These are phyloP conservation scores for Cylindrotheca closterium DNA, from an alignment of 108 stramenopile species.

Conservation along the genomic window DNA sequence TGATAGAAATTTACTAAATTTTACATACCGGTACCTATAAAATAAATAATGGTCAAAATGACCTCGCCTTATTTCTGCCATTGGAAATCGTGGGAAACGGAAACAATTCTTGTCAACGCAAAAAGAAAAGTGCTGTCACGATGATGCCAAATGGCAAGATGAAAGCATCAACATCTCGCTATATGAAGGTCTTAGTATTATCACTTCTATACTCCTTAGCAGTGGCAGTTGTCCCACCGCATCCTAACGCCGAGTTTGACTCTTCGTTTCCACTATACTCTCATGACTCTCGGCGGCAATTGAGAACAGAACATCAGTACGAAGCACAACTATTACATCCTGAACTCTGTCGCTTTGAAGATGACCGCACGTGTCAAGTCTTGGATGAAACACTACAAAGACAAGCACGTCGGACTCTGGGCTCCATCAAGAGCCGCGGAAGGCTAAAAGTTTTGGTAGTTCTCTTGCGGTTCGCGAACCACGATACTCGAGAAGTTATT, in stretches of 20 bases:
- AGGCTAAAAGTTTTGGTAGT: not conserved
- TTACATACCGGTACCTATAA: too few relatives aligned
- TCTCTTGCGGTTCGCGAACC: not conserved
- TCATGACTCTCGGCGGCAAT: not conserved
- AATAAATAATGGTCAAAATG: too few relatives aligned
- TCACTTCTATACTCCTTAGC: not conserved
- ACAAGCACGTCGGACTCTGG: not conserved
- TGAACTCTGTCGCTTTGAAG: constrained; percentile 19
- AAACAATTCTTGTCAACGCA: too few relatives aligned
- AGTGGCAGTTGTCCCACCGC: not conserved
- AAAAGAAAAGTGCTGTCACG: too few relatives aligned
- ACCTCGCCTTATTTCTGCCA: too few relatives aligned
- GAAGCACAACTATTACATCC: constrained; percentile 2
- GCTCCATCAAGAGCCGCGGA: not conserved
- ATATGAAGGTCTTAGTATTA: too few relatives aligned
- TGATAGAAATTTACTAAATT: too few relatives aligned
- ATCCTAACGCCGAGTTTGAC: not conserved
- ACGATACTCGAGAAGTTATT: not conserved
- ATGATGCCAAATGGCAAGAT: too few relatives aligned
- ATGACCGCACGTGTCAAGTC: constrained; percentile 18
- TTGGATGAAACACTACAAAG: constrained; percentile 3
- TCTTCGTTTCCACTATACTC: not conserved
- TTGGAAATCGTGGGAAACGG: too few relatives aligned
- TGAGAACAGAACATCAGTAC: constrained; percentile 13
- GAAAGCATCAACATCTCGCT: too few relatives aligned